Evolutionary conservation across 2,329 filamentous ascomycete species (phyloP), one percentile per base, ranked within the genome.

Genomic region (Lanzia echinophila): DNA sequence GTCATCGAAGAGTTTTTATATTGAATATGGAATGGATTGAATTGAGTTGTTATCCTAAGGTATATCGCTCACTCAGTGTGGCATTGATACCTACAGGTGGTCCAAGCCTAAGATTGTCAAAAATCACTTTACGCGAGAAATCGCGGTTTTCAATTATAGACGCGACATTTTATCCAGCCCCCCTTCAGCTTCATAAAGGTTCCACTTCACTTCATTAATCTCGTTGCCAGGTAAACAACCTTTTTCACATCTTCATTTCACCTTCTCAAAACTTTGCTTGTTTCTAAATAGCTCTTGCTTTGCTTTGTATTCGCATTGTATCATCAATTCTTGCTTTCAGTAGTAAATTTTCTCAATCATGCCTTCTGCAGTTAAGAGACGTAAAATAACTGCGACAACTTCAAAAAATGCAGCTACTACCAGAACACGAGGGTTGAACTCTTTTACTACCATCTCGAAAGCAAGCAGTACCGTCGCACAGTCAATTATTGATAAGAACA

Each of bases 361-460:
- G 66, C 60, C 65, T 50, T 52, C 60, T 36, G 61, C 60, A 7
- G 60, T 58, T 15, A 68, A 68, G 47, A 63, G 60, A 53, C 56
- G 61, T 56, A 68, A 66, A 60, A 51, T 68, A 41, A 19, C 56
- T 32, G 53, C 59, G 36, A 51, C 60, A 6, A 52, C 50, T 5
- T 24, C 58, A 32, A 58, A 34, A 50, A 59, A 41, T 34, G 53
- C 55, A 28, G 19, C 54, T 43, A 54, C 60, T 22, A 52, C 33
- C 22, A 57, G 44, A 33, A 46, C 56, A 44, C 48, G 68, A 62
- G 58, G 58, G n/a, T 72, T 76, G 45, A 69, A 71, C 59, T 66
- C 65, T 54, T 76, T 76, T 59, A 67, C 72, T 55, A 71, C 68
- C 59, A 64, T 74, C 54, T 71, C 70, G 44, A 76, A 77, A 60